Evolutionary conservation across 2,329 filamentous ascomycete species (phyloP), one percentile per base, ranked within the genome.

Genomic region (Ophiostoma perfectum): DNA sequence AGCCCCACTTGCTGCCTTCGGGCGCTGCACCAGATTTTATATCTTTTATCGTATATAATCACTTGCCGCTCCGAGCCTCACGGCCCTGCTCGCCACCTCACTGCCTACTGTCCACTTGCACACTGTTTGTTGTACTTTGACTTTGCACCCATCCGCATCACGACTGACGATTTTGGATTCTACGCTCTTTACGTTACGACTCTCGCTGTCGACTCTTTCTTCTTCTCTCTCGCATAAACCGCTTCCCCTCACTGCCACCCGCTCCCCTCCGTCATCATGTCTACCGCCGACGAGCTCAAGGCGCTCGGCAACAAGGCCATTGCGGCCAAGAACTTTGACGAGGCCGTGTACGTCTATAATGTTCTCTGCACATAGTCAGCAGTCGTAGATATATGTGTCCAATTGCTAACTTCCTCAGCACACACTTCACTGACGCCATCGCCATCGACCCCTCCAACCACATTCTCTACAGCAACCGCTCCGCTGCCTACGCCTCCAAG

Each of bases 301-400:
- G 92, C 93, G 76, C 90, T 95, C 78, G 95, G 94, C 83, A 99
- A 99, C 85, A 96, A 96, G 84, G 93, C 96, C 80, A 99, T 99
- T 80, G 90, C 92, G 73, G 93, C 92, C 72, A 98, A 98, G 86
- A 93, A 98, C 81, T 99, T 97, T 79, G 86, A 93, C 76, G 92
- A 94, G 79, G 95, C 95, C 77, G 88, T 97, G 94, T 98, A 86
- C 81, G 92, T 5, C 3, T 8, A n/a, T 27, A 16, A 5, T 7
- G 16, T 27, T 27, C 41, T 45, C 41, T 45, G 6, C 8, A 14
- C 12, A 65, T 16, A 2, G 12, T 9, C 5, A 38, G 45, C 64
- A 44, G 55, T 18, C 11, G 4, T 64, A 60, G 27, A 27, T 27
- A 27, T 27, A 27, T 27, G 27, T 27, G 27, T 27, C 27, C 27